A percentile compares a stretch with the other conserved stretches of the same genome.
Evolutionary conservation across 1,139 yeast species (phyloP).

Genomic region (Zygosaccharomyces sapae): DNA sequence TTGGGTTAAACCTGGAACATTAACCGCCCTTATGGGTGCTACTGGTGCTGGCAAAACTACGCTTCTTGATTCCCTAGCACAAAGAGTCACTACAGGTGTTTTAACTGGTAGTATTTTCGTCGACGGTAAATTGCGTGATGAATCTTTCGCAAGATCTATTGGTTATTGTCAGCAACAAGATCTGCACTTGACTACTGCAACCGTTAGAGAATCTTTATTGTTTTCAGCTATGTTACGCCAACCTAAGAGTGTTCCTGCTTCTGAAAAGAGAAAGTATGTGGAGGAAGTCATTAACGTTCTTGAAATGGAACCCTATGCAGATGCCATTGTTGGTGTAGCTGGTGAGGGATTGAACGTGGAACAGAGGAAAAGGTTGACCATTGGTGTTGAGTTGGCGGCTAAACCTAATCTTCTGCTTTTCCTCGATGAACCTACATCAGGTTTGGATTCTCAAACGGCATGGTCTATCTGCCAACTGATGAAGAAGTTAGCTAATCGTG

Average conservation of each 20-base stretch:
- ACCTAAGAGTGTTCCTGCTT: slow-evolving; percentile 48
- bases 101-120: slow-evolving; percentile 74
- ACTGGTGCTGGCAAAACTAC: slow-evolving; percentile 90
- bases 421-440: slow-evolving; percentile 91
- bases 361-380: slow-evolving; percentile 78
- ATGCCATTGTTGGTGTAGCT: slow-evolving; percentile 78
- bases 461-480: slow-evolving; percentile 78
- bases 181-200: slow-evolving; percentile 66
- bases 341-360: slow-evolving; percentile 80
- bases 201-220: slow-evolving; percentile 72
- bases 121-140: slow-evolving; percentile 63
- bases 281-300: slow-evolving; percentile 64
- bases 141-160: slow-evolving; percentile 73
- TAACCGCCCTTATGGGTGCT: slow-evolving; percentile 81
- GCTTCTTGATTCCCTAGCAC: slow-evolving; percentile 66
- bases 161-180: slow-evolving; percentile 86
- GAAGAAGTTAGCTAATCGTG: slow-evolving; percentile 69
- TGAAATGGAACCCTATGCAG: slow-evolving; percentile 71
- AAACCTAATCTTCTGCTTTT: slow-evolving; percentile 77
- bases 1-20: slow-evolving; percentile 74
- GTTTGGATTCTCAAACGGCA: slow-evolving; percentile 87
- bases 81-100: slow-evolving; percentile 74
- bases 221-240: slow-evolving; percentile 76
- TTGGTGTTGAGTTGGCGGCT: slow-evolving; percentile 85
- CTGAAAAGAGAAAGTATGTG: slow-evolving; percentile 66